phyloP scores from a whole-genome alignment of 2,329 filamentous ascomycete genomes.

The Diplodia sapinea region DNA sequence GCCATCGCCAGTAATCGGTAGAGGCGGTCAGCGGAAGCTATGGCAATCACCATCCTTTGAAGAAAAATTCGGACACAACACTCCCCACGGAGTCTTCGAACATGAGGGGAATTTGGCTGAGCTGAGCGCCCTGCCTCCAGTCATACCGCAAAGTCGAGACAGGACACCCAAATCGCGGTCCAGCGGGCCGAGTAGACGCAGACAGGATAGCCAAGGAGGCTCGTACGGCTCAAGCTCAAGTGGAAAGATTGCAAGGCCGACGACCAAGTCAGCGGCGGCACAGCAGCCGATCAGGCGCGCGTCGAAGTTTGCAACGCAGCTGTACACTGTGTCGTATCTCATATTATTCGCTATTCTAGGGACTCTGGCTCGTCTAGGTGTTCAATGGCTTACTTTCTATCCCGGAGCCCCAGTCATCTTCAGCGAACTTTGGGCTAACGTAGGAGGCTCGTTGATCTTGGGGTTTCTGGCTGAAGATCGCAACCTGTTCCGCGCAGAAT shows the following conservation, averaged over 20 bases:
- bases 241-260: background rate
- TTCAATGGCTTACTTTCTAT: constrained; percentile 80
- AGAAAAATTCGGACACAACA: constrained; percentile 38
- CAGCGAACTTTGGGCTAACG: constrained; percentile 84
- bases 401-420: constrained; percentile 76
- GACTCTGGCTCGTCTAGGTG: constrained; percentile 79
- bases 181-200: constrained; percentile 4
- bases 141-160: constrained; percentile 24
- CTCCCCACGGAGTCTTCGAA: background rate
- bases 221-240: constrained; percentile 13
- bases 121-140: constrained; percentile 27
- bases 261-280: background rate
- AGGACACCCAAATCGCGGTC: constrained; percentile 6
- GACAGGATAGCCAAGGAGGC: background rate
- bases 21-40: constrained; percentile 7
- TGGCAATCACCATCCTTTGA: constrained; percentile 50
- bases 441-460: constrained; percentile 80
- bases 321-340: constrained; percentile 77
- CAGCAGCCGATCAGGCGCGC: constrained; percentile 15
- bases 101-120: constrained; percentile 11
- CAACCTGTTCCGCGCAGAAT: constrained; percentile 73
- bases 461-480: constrained; percentile 84
- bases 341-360: constrained; percentile 85
- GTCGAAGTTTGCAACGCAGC: constrained; percentile 45
- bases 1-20: constrained; percentile 30